phyloP scores from a whole-genome alignment of 495 filamentous ascomycete species.

The Podospora sp. region DNA sequence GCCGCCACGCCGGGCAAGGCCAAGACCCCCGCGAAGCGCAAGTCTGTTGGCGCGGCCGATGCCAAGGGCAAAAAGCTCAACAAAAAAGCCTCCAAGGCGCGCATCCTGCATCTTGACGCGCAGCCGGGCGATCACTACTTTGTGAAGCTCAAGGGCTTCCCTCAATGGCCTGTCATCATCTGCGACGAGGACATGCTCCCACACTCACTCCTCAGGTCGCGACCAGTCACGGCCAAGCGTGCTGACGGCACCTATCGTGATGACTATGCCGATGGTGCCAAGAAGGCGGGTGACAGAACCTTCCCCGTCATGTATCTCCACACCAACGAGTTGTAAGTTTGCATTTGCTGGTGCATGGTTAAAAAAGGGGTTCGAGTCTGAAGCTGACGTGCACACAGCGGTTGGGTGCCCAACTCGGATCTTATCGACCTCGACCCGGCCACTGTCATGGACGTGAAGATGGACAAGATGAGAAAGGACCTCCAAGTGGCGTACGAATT shows the following conservation, averaged over 20 bases:
- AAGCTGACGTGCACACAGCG: conserved; percentile 53
- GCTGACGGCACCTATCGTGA: conserved; percentile 80
- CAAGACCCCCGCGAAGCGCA: conserved; percentile 51
- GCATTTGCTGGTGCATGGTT: too few species aligned
- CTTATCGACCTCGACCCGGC: conserved; percentile 72
- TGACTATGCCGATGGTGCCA: conserved; percentile 80
- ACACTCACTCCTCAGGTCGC: conserved; percentile 63
- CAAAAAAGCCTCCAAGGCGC: conserved; percentile 76
- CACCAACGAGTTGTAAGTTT: conserved; percentile 92
- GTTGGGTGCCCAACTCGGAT: conserved; percentile 81
- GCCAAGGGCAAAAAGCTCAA: conserved; percentile 79
- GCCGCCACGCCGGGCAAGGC: conserved; percentile 46
- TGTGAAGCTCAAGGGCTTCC: conserved; percentile 85
- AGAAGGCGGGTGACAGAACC: conserved; percentile 77
- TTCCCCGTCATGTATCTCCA: conserved; percentile 92
- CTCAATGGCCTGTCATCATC: conserved; percentile 87
- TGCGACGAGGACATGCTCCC: conserved; percentile 93
- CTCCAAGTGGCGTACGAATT: conserved; percentile 73
- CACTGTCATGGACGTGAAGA: conserved; percentile 62
- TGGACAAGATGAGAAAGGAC: conserved; percentile 73
- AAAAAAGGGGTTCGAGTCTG: background rate
- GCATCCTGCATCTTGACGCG: conserved; percentile 71
- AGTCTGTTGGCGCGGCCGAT: conserved; percentile 68
- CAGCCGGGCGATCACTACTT: conserved; percentile 85
- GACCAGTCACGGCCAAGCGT: conserved; percentile 80